Conservation (phyloP, 75 land plant genomes). For the Azolla pinnata region DNA sequence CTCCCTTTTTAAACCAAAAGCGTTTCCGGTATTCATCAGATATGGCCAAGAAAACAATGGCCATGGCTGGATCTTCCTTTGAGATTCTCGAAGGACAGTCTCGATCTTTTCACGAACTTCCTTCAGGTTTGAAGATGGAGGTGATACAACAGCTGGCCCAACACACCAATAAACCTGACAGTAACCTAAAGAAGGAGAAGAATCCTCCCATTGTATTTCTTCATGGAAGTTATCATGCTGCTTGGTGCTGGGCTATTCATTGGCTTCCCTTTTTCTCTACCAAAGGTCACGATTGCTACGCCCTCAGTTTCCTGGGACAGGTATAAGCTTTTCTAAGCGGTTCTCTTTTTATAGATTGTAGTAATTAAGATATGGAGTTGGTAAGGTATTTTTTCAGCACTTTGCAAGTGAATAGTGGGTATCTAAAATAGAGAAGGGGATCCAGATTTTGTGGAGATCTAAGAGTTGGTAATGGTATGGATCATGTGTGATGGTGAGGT, state of each 20-base stretch:
- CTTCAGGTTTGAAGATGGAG: constrained; percentile 76
- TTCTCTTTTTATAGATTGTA: no score
- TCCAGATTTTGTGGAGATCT: no score
- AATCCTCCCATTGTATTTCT: constrained; percentile 60
- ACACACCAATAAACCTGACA: background rate
- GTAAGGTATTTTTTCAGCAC: no score
- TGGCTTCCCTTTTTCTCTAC: constrained; percentile 70
- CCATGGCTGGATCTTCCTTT: no score
- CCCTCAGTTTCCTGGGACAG: constrained; percentile 77
- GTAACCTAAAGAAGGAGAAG: background rate
- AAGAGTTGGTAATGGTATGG: no score
- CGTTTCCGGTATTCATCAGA: no score
- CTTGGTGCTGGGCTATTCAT: constrained; percentile 91
- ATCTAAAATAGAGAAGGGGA: no score
- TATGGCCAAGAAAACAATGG: no score
- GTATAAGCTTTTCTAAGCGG: constrained; percentile 15
- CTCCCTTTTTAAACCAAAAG: no score
- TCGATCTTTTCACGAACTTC: constrained; percentile 59
- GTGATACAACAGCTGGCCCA: constrained; percentile 43
- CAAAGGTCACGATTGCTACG: constrained; percentile 61
- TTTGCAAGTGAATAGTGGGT: no score
- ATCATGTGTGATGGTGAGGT: background rate
- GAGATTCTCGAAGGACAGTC: constrained; percentile 40
- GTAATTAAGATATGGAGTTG: no score
- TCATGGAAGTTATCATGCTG: constrained; percentile 92